Conservation (phyloP, 163 green algal species). For the Volvox carteri region DNA sequence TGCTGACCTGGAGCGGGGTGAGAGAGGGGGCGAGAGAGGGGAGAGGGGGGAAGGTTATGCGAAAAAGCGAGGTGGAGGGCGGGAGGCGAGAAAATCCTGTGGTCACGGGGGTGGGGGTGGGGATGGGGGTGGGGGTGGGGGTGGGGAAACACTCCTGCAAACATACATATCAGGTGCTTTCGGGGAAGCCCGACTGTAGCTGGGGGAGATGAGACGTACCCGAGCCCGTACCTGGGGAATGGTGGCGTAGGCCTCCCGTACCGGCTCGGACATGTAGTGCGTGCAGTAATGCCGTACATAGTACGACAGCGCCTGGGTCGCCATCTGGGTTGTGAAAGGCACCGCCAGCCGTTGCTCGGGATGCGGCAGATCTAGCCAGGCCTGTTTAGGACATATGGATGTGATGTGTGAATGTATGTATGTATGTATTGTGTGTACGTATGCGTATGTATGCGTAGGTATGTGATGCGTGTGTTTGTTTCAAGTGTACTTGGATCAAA, state of each 20-base stretch:
- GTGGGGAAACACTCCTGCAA: no score
- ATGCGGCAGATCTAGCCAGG: constrained; percentile 6
- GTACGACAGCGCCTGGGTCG: constrained; percentile 63
- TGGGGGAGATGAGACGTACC: no score
- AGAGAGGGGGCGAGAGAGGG: constrained; percentile 1
- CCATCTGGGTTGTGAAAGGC: constrained; percentile 31
- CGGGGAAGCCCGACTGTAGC: no score
- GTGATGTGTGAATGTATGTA: neutral
- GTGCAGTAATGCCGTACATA: constrained; percentile 74
- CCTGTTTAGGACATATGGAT: neutral
- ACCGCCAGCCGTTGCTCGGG: neutral
- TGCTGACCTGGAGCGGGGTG: constrained; percentile 68
- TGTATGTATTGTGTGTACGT: neutral
- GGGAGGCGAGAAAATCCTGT: neutral
- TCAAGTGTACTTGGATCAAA: no score
- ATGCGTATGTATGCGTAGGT: neutral
- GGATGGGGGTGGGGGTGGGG: no score
- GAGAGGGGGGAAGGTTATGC: neutral
- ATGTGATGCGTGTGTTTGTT: no score
- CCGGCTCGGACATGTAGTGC: constrained; percentile 55
- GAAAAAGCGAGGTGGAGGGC: neutral
- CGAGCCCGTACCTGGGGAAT: constrained; percentile 54
- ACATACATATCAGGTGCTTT: no score
- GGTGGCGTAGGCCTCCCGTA: constrained; percentile 61
- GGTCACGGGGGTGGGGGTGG: no score